phyloP scores from a whole-genome alignment of 2,329 filamentous ascomycete species.

The Colletotrichum sublineola region DNA sequence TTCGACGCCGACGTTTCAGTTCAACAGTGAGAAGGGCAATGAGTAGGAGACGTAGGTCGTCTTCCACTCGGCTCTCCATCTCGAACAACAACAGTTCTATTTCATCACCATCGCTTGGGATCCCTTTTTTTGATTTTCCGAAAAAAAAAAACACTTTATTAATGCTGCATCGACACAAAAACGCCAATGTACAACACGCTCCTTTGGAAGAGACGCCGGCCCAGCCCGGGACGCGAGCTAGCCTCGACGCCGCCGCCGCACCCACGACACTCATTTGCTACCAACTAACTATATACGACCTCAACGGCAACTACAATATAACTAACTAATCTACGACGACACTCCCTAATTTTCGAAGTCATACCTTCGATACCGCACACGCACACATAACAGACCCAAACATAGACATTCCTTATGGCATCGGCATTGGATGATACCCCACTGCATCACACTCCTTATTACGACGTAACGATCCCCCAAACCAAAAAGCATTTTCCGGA shows the following conservation, averaged over 20 bases:
- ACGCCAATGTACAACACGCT: constrained; percentile 53
- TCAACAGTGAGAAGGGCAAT: constrained; percentile 42
- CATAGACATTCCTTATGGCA: constrained; percentile 41
- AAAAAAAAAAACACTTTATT: constrained; percentile 43
- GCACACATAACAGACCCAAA: constrained; percentile 6
- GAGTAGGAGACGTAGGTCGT: constrained; percentile 51
- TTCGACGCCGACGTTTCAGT: constrained; percentile 23
- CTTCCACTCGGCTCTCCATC: constrained; percentile 49
- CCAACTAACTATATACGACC: constrained; percentile 35
- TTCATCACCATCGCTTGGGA: constrained; percentile 43
- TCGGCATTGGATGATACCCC: constrained; percentile 39
- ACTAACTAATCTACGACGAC: constrained; percentile 36
- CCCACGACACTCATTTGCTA: constrained; percentile 56
- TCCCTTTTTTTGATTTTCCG: constrained; percentile 40
- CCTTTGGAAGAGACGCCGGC: constrained; percentile 47
- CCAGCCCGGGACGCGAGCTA: constrained; percentile 46
- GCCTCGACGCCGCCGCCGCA: constrained; percentile 17
- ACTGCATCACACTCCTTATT: constrained; percentile 55
- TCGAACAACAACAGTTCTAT: constrained; percentile 39
- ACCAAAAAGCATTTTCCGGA: constrained; percentile 45
- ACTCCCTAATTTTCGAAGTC: constrained; percentile 52
- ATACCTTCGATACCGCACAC: constrained; percentile 46
- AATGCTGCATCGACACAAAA: constrained; percentile 48
- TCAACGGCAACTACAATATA: background rate
- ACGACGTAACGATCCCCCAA: constrained; percentile 50